These are phyloP conservation scores for Cadophora sp. DNA, from an alignment of 2,329 filamentous ascomycete genomes.

Conservation along the genomic window DNA sequence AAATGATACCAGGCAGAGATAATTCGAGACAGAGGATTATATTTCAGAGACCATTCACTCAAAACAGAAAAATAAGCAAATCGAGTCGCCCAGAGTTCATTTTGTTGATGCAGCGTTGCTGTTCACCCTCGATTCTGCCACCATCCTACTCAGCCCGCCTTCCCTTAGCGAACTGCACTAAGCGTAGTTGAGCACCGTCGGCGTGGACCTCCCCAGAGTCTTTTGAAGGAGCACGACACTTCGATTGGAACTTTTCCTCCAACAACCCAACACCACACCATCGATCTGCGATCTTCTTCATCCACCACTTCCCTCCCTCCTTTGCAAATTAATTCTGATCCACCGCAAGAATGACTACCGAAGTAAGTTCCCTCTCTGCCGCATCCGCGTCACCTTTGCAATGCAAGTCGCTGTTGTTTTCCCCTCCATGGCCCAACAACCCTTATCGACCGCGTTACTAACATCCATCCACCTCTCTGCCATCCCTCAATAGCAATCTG, in stretches of 20 bases:
- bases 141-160: background rate
- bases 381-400: constrained; percentile 28
- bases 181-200: background rate
- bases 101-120: constrained; percentile 2
- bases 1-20: background rate
- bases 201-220: constrained; percentile 14
- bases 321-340: constrained; percentile 20
- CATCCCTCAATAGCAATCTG: constrained; percentile 26
- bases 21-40: background rate
- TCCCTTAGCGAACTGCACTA: constrained; percentile 4
- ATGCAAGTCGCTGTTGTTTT: constrained; percentile 25
- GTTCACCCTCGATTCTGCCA: background rate
- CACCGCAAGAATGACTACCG: constrained; percentile 43
- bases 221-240: constrained; percentile 14
- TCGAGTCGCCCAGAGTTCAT: background rate
- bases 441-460: constrained; percentile 39
- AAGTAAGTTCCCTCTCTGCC: constrained; percentile 43
- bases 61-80: background rate
- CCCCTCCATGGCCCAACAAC: constrained; percentile 35
- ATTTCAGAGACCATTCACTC: background rate
- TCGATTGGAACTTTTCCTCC: constrained; percentile 20
- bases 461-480: constrained; percentile 14
- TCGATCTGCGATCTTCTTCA: constrained; percentile 22
- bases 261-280: constrained; percentile 26
- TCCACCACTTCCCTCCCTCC: constrained; percentile 23